Evolutionary conservation across 1,284 basidiomycete genomes (phyloP).

Genomic region (Leccinum brunneo-olivaceum): DNA sequence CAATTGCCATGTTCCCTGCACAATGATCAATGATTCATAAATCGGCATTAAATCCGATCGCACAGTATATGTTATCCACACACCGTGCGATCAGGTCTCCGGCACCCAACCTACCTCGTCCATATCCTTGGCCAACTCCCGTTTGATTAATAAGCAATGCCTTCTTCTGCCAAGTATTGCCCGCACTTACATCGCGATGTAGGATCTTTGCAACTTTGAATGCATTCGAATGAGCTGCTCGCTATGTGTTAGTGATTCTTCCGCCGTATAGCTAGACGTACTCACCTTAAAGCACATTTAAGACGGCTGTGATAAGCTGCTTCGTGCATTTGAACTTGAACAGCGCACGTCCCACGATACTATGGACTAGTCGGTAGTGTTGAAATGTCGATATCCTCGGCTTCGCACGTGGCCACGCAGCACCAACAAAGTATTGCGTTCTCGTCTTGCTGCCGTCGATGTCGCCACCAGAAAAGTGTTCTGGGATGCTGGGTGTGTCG

Average conservation of each 20-base stretch:
- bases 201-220: background rate
- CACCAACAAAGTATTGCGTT: no score
- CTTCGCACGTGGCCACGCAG: no score
- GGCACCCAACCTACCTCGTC: background rate
- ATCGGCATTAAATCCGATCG: background rate
- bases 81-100: background rate
- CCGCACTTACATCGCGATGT: background rate
- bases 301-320: background rate
- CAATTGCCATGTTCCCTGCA: background rate
- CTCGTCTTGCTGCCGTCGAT: background rate
- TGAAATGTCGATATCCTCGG: background rate
- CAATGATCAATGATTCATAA: background rate
- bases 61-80: no score
- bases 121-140: conserved; percentile 1
- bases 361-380: background rate
- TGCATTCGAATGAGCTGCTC: conserved; percentile 5
- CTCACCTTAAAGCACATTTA: background rate
- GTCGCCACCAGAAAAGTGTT: background rate
- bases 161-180: no score
- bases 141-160: conserved; percentile 6
- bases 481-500: conserved; percentile 11
- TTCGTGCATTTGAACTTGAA: background rate
- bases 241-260: no score
- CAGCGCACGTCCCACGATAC: background rate
- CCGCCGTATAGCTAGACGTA: no score